Evolutionary conservation across 345 rosid species (phyloP).

Genomic region (Pistacia vera): DNA sequence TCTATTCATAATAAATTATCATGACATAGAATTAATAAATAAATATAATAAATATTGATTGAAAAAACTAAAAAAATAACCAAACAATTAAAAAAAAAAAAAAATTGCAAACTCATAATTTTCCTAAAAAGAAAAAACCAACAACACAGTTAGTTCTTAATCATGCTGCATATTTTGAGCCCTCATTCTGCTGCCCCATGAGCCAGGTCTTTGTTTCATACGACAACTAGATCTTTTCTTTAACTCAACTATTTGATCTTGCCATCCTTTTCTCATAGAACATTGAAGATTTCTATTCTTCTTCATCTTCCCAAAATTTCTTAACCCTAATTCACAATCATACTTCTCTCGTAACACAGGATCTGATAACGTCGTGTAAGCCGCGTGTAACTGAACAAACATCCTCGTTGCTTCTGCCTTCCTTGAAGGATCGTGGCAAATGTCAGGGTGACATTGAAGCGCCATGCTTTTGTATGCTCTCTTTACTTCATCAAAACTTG

Average conservation of each 20-base stretch:
- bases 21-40: too few species aligned
- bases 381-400: conserved; percentile 26
- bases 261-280: neutral
- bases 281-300: neutral
- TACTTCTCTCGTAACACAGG: conserved; percentile 23
- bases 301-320: neutral
- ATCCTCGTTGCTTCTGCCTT: conserved; percentile 30
- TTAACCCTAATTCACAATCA: conserved; percentile 17
- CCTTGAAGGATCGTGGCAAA: conserved; percentile 14
- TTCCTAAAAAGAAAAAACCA: too few species aligned
- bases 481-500: conserved; percentile 21
- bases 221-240: neutral
- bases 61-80: too few species aligned
- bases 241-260: neutral
- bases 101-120: too few species aligned
- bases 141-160: too few species aligned
- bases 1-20: too few species aligned
- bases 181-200: neutral
- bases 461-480: conserved; percentile 30
- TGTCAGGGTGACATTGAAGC: conserved; percentile 28
- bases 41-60: too few species aligned
- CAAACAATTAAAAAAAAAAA: too few species aligned
- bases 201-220: neutral
- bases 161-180: neutral
- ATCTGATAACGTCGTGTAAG: conserved; percentile 34